Conservation (phyloP, 176 grass and related monocot species). For the Coix lacrymajobi region DNA sequence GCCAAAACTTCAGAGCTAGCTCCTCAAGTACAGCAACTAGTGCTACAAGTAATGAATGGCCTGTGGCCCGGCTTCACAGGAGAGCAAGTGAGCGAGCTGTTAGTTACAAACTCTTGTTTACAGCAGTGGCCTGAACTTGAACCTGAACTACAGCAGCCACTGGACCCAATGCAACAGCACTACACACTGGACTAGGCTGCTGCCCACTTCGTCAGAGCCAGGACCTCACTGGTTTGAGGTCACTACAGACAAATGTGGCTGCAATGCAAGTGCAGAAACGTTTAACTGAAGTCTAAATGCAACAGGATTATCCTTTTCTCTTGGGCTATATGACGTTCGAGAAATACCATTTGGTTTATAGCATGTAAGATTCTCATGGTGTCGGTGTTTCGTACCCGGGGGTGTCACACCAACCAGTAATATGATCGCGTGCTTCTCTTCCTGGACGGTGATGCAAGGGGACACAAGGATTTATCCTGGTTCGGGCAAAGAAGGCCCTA, state of each 20-base stretch:
- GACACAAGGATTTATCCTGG: too few species aligned
- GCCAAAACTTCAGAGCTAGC: background rate
- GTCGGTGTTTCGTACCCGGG: too few species aligned
- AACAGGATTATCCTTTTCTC: background rate
- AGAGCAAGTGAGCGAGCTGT: background rate
- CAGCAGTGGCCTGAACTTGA: constrained; percentile 21
- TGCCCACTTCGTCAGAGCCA: background rate
- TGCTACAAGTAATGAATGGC: background rate
- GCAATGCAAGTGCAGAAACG: background rate
- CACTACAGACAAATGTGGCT: background rate
- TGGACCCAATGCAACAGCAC: too few species aligned
- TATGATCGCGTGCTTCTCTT: too few species aligned
- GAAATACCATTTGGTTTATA: background rate
- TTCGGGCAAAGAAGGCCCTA: too few species aligned
- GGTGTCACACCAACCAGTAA: too few species aligned
- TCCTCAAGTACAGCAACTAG: background rate
- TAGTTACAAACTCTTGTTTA: background rate
- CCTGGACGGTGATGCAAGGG: too few species aligned
- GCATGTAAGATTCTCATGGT: background rate
- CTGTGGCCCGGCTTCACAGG: background rate
- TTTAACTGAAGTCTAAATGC: background rate
- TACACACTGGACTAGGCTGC: background rate
- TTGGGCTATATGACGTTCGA: background rate
- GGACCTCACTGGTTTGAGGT: background rate
- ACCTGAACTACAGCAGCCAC: background rate